A percentile compares a stretch with the other conserved stretches of the same genome.
Evolutionary conservation across 768 basidiomycete species (phyloP).

Genomic region (Russula griseocarnosa): DNA sequence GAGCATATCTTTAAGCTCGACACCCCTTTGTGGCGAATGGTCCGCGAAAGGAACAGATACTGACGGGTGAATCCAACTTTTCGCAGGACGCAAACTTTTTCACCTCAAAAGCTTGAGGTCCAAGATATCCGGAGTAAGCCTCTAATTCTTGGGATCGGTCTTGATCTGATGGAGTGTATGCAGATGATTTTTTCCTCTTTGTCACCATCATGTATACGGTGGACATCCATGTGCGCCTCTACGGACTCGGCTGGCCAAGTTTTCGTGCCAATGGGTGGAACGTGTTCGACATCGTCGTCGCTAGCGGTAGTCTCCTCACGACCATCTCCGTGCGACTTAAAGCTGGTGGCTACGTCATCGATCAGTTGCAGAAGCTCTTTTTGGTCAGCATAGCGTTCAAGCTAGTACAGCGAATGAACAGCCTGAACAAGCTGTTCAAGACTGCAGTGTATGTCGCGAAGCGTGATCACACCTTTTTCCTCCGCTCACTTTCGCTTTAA

Average conservation of each 20-base stretch:
- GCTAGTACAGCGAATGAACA: constrained; percentile 82
- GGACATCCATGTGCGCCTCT: constrained; percentile 74
- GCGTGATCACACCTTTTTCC: not conserved
- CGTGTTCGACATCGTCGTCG: constrained; percentile 78
- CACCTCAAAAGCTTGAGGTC: constrained; percentile 43
- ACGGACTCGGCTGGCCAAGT: constrained; percentile 78
- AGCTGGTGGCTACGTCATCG: constrained; percentile 46
- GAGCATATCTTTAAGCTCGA: constrained; percentile 31
- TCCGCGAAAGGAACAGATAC: not conserved
- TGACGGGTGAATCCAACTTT: not conserved
- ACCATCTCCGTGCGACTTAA: constrained; percentile 66
- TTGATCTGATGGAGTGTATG: not conserved
- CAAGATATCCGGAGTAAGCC: constrained; percentile 61
- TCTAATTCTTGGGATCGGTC: not conserved
- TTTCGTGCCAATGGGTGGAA: constrained; percentile 95
- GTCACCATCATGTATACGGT: constrained; percentile 68
- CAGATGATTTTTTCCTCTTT: constrained; percentile 74
- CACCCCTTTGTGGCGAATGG: not conserved
- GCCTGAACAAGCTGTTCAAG: constrained; percentile 93
- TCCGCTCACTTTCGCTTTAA: not conserved
- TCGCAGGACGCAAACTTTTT: constrained; percentile 75
- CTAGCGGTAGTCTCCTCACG: constrained; percentile 77
- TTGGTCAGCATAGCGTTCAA: constrained; percentile 92
- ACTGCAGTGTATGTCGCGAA: constrained; percentile 78
- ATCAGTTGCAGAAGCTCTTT: constrained; percentile 85